phyloP scores from a whole-genome alignment of 257 asterid species.

The Nicotiana undulata region DNA sequence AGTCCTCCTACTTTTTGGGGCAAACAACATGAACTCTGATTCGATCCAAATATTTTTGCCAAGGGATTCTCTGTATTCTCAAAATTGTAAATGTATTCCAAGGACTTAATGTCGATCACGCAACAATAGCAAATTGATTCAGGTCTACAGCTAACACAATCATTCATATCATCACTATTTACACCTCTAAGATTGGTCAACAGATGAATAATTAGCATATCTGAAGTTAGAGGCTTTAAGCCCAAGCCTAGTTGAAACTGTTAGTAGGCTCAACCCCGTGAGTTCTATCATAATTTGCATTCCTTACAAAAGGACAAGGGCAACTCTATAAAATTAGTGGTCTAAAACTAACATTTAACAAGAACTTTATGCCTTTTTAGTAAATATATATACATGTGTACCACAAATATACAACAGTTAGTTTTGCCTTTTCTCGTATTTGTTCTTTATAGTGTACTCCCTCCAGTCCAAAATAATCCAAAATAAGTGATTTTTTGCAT shows the following conservation, averaged over 20 bases:
- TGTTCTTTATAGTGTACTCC: too few species aligned
- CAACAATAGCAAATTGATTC: neutral
- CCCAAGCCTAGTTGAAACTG: neutral
- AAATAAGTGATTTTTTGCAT: too few species aligned
- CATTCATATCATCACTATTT: constrained; percentile 1
- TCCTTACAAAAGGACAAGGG: too few species aligned
- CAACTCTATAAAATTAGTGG: too few species aligned
- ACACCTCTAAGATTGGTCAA: neutral
- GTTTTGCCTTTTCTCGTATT: too few species aligned
- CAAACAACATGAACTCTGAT: neutral
- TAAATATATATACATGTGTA: too few species aligned
- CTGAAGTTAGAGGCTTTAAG: too few species aligned
- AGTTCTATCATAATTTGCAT: too few species aligned
- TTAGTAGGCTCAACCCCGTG: neutral
- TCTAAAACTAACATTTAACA: too few species aligned
- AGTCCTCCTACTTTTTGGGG: neutral
- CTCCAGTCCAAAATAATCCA: too few species aligned
- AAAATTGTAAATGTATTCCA: neutral
- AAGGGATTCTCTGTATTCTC: neutral
- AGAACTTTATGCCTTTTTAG: too few species aligned
- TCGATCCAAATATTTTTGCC: neutral
- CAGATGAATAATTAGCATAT: neutral
- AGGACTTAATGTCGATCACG: neutral
- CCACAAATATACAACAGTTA: too few species aligned
- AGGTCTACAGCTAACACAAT: neutral